Base-by-base conservation (phyloP, 805 yeast genomes). In the Sugiyamaella smithiae region DNA sequence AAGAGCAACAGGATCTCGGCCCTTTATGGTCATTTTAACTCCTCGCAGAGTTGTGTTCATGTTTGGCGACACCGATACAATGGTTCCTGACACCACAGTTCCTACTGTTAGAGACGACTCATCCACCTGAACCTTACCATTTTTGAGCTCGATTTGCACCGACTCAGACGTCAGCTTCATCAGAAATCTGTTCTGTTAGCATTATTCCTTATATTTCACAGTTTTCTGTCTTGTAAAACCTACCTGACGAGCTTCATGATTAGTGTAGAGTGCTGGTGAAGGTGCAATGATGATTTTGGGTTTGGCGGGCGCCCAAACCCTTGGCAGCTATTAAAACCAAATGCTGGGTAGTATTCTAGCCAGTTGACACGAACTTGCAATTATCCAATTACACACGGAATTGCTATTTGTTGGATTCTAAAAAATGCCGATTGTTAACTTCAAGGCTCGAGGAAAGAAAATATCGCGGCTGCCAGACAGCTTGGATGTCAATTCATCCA, bases 121-220 rank as follows among this genome's bases (percentile, higher is more conserved):
- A n/a, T n/a, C n/a, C n/a, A n/a, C n/a, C n/a, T n/a, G n/a, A n/a
- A 29, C 48, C 66, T 17, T 62, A 33, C 97, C 97, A 67, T 91
- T 88, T 66, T 90, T 91, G 61, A 91, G 72, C 65, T 90, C 98
- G 16, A 90, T 85, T 45, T 91, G 89, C 1, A 91, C 91, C 44
- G 88, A 82, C 67, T 89, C 97, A 49, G 84, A 82, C 32, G 84
- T 79, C 60, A 91, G 71, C 61, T 88, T 89, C 87, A 87, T 87
- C 52, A 91, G 71, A 65, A 91, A 89, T 52, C 77, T 69, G 48
- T 11, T 45, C 41, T 49, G n/a, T n/a, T n/a, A n/a, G n/a, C n/a
- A n/a, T n/a, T n/a, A n/a, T n/a, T n/a, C n/a, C n/a, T n/a, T n/a
- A 53, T 50, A n/a, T 22, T 16, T 28, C 43, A 29, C 17, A 20